phyloP scores from a whole-genome alignment of 2,329 filamentous ascomycete genomes.

The Myriosclerotinia curreyana region DNA sequence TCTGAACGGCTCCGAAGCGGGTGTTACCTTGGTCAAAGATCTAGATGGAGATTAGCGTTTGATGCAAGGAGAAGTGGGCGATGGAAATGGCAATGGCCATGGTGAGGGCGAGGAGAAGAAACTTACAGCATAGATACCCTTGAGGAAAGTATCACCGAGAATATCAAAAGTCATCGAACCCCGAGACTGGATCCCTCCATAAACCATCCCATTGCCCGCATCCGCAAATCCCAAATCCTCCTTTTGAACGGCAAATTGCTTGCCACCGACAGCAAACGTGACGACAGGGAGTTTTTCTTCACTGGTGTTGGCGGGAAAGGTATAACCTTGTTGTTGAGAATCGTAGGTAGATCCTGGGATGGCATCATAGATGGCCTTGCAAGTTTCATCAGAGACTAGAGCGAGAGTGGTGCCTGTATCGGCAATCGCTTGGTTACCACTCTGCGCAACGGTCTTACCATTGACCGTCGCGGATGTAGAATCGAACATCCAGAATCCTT shows the following conservation, averaged over 20 bases:
- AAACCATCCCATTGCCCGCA: constrained; percentile 51
- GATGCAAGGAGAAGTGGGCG: too few relatives aligned
- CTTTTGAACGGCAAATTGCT: constrained; percentile 55
- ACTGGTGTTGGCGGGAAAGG: constrained; percentile 55
- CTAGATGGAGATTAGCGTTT: constrained; percentile 36
- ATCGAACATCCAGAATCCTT: constrained; percentile 67
- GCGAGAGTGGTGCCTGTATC: constrained; percentile 71
- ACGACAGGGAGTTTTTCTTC: constrained; percentile 56
- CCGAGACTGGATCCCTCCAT: constrained; percentile 58
- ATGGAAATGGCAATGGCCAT: background rate
- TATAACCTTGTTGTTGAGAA: constrained; percentile 56
- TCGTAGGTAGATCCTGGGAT: constrained; percentile 62
- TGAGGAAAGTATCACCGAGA: constrained; percentile 57
- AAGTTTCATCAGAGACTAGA: constrained; percentile 59
- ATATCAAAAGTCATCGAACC: constrained; percentile 56
- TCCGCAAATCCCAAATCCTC: constrained; percentile 58
- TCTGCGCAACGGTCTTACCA: constrained; percentile 49
- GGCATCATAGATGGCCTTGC: constrained; percentile 59
- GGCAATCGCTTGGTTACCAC: constrained; percentile 63
- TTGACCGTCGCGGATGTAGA: constrained; percentile 57
- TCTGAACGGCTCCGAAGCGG: constrained; percentile 55
- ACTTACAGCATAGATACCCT: constrained; percentile 56
- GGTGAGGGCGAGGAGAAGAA: background rate
- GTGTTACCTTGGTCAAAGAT: constrained; percentile 58
- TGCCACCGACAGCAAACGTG: constrained; percentile 60